Conservation (phyloP, 805 yeast species). For the Metschnikowia borealis region DNA sequence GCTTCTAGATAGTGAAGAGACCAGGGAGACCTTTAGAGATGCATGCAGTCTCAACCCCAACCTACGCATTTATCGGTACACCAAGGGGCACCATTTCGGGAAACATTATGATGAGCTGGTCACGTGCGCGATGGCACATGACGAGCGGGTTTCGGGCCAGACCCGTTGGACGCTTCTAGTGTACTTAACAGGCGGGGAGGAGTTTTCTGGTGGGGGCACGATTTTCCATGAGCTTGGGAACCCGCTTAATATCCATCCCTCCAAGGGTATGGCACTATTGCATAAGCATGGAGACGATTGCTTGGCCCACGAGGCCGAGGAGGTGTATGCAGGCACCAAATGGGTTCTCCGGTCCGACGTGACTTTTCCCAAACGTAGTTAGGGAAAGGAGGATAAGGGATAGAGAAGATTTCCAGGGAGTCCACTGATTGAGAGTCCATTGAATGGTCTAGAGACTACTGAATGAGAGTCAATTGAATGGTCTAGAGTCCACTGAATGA, state of each 20-base stretch:
- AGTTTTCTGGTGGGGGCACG: conserved; percentile 58
- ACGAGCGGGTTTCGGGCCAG: conserved; percentile 27
- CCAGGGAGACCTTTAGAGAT: conserved; percentile 25
- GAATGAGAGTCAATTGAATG: no score
- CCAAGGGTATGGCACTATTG: conserved; percentile 52
- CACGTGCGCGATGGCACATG: conserved; percentile 22
- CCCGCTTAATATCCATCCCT: conserved; percentile 42
- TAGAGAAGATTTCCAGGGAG: no score
- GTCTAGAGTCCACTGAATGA: no score
- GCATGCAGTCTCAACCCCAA: conserved; percentile 55
- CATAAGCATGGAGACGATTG: conserved; percentile 69
- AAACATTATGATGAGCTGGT: conserved; percentile 61
- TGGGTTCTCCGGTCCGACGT: conserved; percentile 65
- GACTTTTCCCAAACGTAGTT: conserved; percentile 6
- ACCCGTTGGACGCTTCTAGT: conserved; percentile 60
- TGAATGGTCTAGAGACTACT: no score
- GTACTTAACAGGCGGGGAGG: conserved; percentile 55
- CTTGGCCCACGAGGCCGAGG: conserved; percentile 53
- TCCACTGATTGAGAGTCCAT: no score
- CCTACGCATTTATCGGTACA: conserved; percentile 51
- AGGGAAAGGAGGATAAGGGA: background rate
- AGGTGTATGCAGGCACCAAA: conserved; percentile 49
- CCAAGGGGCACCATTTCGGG: conserved; percentile 55
- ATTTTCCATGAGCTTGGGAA: conserved; percentile 40
- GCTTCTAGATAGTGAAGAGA: conserved; percentile 27